These are phyloP conservation scores for Peronospora belbahrii DNA, from an alignment of 352 stramenopile species.

Conservation along the genomic window DNA sequence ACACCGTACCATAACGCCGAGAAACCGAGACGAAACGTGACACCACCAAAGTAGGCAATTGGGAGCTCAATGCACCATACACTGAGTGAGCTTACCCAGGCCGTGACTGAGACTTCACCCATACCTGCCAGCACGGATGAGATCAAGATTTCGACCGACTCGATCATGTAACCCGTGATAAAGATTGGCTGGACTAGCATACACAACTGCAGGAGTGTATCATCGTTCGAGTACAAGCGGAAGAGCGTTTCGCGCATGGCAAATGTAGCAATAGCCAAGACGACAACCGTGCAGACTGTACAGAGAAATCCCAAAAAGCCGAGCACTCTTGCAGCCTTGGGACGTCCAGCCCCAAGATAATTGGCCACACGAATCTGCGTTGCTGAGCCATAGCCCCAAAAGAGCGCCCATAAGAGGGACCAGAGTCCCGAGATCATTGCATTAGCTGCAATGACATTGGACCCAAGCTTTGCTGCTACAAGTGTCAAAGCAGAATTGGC, in stretches of 20 bases:
- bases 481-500: conserved; percentile 63
- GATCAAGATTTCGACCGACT: conserved; percentile 50
- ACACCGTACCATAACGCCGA: conserved; percentile 42
- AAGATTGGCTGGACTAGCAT: conserved; percentile 51
- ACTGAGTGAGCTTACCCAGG: conserved; percentile 44
- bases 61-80: conserved; percentile 55
- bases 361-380: conserved; percentile 75
- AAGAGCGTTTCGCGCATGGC: conserved; percentile 40
- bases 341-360: conserved; percentile 61
- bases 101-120: conserved; percentile 43
- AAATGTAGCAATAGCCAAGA: conserved; percentile 43
- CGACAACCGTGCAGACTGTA: conserved; percentile 40
- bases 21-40: conserved; percentile 43
- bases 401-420: conserved; percentile 63
- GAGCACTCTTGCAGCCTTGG: conserved; percentile 45
- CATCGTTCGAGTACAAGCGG: conserved; percentile 52
- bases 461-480: conserved; percentile 61
- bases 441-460: conserved; percentile 71
- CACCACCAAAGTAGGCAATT: conserved; percentile 42
- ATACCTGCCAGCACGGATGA: conserved; percentile 42
- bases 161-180: conserved; percentile 46
- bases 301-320: conserved; percentile 54
- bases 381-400: conserved; percentile 73
- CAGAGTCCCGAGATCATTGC: conserved; percentile 61
- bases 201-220: conserved; percentile 38